These are phyloP conservation scores for Psilocybe cubensis DNA, from an alignment of 768 basidiomycete genomes.

Conservation along the genomic window DNA sequence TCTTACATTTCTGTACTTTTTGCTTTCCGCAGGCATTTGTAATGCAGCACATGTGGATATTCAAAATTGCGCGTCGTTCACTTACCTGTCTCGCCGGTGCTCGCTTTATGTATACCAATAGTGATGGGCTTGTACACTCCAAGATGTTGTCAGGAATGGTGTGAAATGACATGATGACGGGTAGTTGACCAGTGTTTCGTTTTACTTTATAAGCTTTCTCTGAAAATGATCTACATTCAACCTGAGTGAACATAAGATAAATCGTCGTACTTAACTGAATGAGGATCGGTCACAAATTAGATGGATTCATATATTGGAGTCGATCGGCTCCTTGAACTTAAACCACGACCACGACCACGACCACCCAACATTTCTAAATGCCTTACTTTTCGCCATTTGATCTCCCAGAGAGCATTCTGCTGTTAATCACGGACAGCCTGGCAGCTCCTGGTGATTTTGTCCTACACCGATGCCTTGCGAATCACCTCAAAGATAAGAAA, in stretches of 20 bases:
- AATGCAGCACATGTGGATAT: neutral
- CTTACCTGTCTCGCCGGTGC: too few species aligned
- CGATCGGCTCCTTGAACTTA: neutral
- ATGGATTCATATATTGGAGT: too few species aligned
- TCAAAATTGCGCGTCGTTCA: constrained; percentile 1
- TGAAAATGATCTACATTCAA: too few species aligned
- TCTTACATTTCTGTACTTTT: neutral
- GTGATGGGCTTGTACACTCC: neutral
- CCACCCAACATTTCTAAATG: neutral
- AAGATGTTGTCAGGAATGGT: neutral
- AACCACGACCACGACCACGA: neutral
- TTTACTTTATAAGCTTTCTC: neutral
- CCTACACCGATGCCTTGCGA: constrained; percentile 55
- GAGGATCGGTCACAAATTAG: too few species aligned
- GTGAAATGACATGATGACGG: neutral
- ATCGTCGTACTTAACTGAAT: too few species aligned
- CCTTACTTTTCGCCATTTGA: constrained; percentile 54
- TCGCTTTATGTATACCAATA: neutral
- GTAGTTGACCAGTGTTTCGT: neutral
- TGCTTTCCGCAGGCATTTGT: neutral
- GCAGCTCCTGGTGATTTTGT: constrained; percentile 75
- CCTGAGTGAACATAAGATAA: too few species aligned
- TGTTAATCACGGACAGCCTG: constrained; percentile 74
- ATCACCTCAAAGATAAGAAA: constrained; percentile 52
- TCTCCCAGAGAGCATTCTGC: constrained; percentile 52